Evolutionary conservation across 2,329 filamentous ascomycete genomes (phyloP).

Genomic region (Ophiocordyceps polyrhachis-furcata): DNA sequence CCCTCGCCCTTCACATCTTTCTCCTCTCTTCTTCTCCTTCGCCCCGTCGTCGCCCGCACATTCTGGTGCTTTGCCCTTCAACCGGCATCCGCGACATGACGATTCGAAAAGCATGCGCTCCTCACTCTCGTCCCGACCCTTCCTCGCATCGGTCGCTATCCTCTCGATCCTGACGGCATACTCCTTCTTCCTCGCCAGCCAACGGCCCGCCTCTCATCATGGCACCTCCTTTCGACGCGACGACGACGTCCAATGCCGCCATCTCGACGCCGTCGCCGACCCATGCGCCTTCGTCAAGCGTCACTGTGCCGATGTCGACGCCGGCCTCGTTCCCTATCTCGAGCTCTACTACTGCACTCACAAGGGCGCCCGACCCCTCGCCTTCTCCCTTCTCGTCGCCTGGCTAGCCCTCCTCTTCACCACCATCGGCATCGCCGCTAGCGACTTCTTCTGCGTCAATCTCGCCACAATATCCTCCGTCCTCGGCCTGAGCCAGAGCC

Average conservation of each 20-base stretch:
- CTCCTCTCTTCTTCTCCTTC: not conserved
- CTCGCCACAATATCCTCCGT: slow-evolving; percentile 80
- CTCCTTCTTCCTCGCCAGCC: slow-evolving; percentile 15
- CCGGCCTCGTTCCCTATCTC: slow-evolving; percentile 76
- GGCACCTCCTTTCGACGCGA: slow-evolving; percentile 8
- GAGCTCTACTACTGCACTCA: slow-evolving; percentile 78
- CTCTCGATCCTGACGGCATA: slow-evolving; percentile 26
- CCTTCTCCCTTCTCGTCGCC: slow-evolving; percentile 57
- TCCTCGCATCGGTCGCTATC: slow-evolving; percentile 27
- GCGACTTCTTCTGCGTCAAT: slow-evolving; percentile 96
- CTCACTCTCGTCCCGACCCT: slow-evolving; percentile 26
- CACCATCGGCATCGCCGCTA: slow-evolving; percentile 92
- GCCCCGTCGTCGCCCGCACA: too few species aligned
- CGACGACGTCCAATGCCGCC: slow-evolving; percentile 42
- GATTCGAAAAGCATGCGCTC: slow-evolving; percentile 8
- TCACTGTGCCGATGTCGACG: slow-evolving; percentile 78
- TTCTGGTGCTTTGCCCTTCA: too few species aligned
- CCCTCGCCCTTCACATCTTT: not conserved
- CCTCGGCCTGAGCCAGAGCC: slow-evolving; percentile 83
- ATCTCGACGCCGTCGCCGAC: slow-evolving; percentile 59
- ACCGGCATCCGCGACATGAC: slow-evolving; percentile 3
- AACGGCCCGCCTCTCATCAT: not conserved
- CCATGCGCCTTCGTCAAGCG: slow-evolving; percentile 71
- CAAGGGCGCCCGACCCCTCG: slow-evolving; percentile 47
- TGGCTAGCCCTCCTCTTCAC: slow-evolving; percentile 88